phyloP scores from a whole-genome alignment of 1,284 basidiomycete genomes.

The Rhizopogon parksii region DNA sequence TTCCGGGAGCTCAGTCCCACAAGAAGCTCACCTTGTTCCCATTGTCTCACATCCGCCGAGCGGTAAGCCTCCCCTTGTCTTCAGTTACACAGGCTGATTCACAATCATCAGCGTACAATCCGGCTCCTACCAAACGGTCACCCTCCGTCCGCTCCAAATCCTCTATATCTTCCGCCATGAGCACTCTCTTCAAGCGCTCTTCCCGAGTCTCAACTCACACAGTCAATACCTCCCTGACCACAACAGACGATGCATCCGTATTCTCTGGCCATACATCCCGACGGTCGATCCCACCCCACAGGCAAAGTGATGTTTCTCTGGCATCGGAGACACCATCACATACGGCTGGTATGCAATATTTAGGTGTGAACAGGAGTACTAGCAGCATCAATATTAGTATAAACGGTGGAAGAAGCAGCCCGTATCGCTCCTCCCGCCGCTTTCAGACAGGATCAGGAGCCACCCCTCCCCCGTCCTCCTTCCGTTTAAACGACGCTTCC shows the following conservation, averaged over 20 bases:
- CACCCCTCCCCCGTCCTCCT: conserved; percentile 26
- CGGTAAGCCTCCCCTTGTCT: neutral
- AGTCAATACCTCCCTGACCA: conserved; percentile 25
- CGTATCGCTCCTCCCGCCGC: conserved; percentile 21
- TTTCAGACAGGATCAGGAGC: conserved; percentile 12
- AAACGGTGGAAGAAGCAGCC: conserved; percentile 4
- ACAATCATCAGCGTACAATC: neutral
- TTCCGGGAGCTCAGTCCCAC: conserved; percentile 46
- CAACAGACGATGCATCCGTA: conserved; percentile 48
- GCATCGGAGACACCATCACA: conserved; percentile 11
- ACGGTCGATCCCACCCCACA: conserved; percentile 20
- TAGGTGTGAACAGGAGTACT: conserved; percentile 1
- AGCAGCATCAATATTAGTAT: conserved; percentile 1
- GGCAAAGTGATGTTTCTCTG: conserved; percentile 10
- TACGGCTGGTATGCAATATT: neutral
- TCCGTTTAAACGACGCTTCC: conserved; percentile 20
- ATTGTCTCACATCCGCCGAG: conserved; percentile 21
- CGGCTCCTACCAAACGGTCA: conserved; percentile 36
- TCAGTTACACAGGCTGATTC: neutral
- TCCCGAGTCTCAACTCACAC: conserved; percentile 38
- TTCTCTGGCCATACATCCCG: conserved; percentile 44
- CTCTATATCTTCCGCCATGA: conserved; percentile 54
- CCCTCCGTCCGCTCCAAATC: conserved; percentile 55
- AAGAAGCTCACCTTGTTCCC: conserved; percentile 56
- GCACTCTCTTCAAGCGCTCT: conserved; percentile 53